Evolutionary conservation across 2,329 filamentous ascomycete genomes (phyloP).

Genomic region (Trichoderma asperellum): DNA sequence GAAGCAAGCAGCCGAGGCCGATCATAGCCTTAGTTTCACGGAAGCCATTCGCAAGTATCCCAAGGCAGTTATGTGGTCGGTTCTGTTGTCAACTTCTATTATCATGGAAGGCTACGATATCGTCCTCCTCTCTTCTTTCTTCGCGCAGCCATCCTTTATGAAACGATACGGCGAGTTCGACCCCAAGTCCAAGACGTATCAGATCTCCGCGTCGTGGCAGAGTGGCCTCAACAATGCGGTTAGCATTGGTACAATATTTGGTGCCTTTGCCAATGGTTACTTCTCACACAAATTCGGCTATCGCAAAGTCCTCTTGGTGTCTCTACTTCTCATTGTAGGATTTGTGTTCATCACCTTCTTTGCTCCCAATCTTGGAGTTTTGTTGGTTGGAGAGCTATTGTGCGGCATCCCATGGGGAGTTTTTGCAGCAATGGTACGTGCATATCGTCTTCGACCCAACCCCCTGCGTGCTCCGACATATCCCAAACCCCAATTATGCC

Average conservation of each 20-base stretch:
- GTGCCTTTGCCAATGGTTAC: not conserved
- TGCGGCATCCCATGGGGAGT: slow-evolving; percentile 39
- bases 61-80: slow-evolving; percentile 44
- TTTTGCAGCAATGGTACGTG: slow-evolving; percentile 37
- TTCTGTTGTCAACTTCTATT: slow-evolving; percentile 43
- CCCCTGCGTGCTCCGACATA: not conserved
- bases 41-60: slow-evolving; percentile 39
- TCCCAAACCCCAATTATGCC: not conserved
- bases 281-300: slow-evolving; percentile 41
- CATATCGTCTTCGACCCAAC: not conserved
- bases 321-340: slow-evolving; percentile 35
- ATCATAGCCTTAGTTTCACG: not conserved
- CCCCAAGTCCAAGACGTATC: not conserved
- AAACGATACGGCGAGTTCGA: not conserved
- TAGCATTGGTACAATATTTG: not conserved
- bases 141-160: slow-evolving; percentile 37
- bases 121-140: slow-evolving; percentile 43
- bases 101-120: slow-evolving; percentile 51
- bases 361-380: slow-evolving; percentile 42
- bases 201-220: not conserved
- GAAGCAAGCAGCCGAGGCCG: slow-evolving; percentile 2
- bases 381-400: slow-evolving; percentile 50
- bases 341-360: slow-evolving; percentile 56
- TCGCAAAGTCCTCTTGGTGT: slow-evolving; percentile 47
- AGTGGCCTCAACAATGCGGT: not conserved